phyloP scores from a whole-genome alignment of 2,329 filamentous ascomycete genomes.

The Ceratocystis huliohia region DNA sequence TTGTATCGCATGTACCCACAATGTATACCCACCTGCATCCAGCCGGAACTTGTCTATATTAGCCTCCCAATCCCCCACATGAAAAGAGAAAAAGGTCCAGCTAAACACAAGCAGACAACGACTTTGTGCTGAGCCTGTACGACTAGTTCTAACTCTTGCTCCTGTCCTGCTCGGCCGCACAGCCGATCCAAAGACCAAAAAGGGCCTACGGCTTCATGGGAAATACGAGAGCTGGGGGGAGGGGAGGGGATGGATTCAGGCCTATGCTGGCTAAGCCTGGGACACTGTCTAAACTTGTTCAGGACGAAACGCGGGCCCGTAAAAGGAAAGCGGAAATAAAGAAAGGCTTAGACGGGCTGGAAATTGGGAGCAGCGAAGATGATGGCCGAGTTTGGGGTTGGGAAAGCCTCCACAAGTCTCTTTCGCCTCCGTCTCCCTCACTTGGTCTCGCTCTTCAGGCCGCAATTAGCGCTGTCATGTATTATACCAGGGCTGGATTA shows the following conservation, averaged over 20 bases:
- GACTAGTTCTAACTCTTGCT: no score
- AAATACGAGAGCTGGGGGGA: neutral
- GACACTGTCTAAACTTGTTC: neutral
- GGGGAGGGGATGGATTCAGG: neutral
- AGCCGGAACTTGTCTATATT: neutral
- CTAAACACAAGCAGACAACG: no score
- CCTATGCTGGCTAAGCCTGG: neutral
- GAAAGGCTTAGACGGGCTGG: neutral
- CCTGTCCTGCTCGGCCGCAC: no score
- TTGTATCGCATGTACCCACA: neutral
- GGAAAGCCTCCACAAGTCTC: neutral
- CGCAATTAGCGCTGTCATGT: neutral
- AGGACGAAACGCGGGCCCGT: neutral
- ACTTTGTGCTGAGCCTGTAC: no score
- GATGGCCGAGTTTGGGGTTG: no score
- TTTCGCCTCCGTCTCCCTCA: neutral
- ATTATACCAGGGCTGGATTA: neutral
- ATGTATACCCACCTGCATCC: neutral
- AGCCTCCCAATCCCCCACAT: neutral
- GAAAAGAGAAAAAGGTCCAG: neutral
- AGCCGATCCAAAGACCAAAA: neutral
- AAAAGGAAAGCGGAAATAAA: neutral
- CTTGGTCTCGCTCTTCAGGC: neutral
- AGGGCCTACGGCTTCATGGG: neutral
- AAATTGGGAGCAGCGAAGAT: slow-evolving; percentile 1